Evolutionary conservation across 2,329 filamentous ascomycete genomes (phyloP).

Genomic region (Fusarium sp.): DNA sequence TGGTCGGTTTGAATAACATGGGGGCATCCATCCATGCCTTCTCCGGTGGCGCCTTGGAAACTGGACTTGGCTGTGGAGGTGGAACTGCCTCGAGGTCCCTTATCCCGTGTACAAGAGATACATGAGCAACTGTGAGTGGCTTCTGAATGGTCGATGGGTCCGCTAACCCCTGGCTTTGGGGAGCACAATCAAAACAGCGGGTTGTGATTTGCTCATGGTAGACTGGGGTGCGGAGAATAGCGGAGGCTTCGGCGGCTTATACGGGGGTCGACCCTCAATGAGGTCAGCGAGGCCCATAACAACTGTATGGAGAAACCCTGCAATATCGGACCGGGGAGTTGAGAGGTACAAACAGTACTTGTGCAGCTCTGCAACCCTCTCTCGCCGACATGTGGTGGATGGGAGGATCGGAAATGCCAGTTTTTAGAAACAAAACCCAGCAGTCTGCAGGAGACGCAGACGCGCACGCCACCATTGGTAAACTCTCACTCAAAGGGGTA

Average conservation of each 20-base stretch:
- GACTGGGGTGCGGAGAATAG: conserved; percentile 26
- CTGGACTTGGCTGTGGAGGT: conserved; percentile 39
- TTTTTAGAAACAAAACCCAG: conserved; percentile 20
- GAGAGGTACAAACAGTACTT: conserved; percentile 24
- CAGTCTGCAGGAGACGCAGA: background rate
- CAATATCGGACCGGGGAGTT: conserved; percentile 24
- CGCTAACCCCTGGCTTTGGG: conserved; percentile 14
- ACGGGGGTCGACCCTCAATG: conserved; percentile 41
- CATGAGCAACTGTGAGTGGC: conserved; percentile 13
- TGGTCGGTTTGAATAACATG: conserved; percentile 40
- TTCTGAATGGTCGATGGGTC: conserved; percentile 18
- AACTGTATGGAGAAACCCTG: conserved; percentile 45
- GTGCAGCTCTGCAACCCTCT: conserved; percentile 11
- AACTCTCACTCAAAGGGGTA: conserved; percentile 39
- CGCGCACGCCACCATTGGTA: conserved; percentile 16
- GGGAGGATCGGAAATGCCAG: conserved; percentile 28
- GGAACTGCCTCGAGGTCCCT: conserved; percentile 28
- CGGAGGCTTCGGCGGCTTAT: conserved; percentile 40
- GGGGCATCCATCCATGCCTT: conserved; percentile 36
- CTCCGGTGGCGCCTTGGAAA: conserved; percentile 39
- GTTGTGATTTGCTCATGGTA: conserved; percentile 14
- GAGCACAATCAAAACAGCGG: background rate
- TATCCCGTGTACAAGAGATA: conserved; percentile 29
- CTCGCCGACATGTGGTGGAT: conserved; percentile 15
- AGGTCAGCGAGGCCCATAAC: conserved; percentile 39